phyloP scores from a whole-genome alignment of 2,329 filamentous ascomycete genomes.

The Falciphora oryzae region DNA sequence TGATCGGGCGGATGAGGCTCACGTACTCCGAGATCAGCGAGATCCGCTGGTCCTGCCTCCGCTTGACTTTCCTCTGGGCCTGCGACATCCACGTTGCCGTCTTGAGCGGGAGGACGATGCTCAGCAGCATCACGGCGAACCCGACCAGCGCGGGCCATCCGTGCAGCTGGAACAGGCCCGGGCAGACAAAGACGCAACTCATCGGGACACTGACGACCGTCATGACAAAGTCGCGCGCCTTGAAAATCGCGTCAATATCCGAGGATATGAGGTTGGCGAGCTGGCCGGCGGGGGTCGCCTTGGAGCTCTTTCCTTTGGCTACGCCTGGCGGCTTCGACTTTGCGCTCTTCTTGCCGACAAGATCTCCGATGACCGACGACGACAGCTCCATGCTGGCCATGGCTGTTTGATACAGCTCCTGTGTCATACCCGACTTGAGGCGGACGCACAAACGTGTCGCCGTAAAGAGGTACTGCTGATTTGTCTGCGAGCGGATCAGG shows the following conservation, averaged over 20 bases:
- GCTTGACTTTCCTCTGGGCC: slow-evolving; percentile 46
- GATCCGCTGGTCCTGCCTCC: slow-evolving; percentile 50
- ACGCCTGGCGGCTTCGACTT: slow-evolving; percentile 19
- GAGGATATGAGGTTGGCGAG: slow-evolving; percentile 42
- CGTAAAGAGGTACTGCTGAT: slow-evolving; percentile 53
- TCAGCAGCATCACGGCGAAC: slow-evolving; percentile 38
- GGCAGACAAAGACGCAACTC: slow-evolving; percentile 40
- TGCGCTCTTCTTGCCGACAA: slow-evolving; percentile 24
- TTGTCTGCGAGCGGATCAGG: slow-evolving; percentile 40
- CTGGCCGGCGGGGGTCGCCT: slow-evolving; percentile 18
- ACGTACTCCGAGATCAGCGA: slow-evolving; percentile 54
- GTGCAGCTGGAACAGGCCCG: slow-evolving; percentile 43
- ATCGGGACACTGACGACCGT: slow-evolving; percentile 43
- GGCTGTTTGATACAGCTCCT: slow-evolving; percentile 52
- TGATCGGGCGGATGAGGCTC: slow-evolving; percentile 51
- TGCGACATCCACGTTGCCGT: slow-evolving; percentile 44
- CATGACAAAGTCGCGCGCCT: slow-evolving; percentile 41
- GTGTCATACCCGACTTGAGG: slow-evolving; percentile 49
- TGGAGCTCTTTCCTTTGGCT: slow-evolving; percentile 10
- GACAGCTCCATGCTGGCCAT: slow-evolving; percentile 51
- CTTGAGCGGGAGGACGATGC: slow-evolving; percentile 44
- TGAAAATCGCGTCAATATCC: slow-evolving; percentile 50
- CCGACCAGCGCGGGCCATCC: slow-evolving; percentile 52
- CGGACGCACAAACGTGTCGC: slow-evolving; percentile 51
- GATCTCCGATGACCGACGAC: slow-evolving; percentile 41